Conservation (phyloP, 2,329 filamentous ascomycete genomes). For the Ceratocystis cacaofunesta region DNA sequence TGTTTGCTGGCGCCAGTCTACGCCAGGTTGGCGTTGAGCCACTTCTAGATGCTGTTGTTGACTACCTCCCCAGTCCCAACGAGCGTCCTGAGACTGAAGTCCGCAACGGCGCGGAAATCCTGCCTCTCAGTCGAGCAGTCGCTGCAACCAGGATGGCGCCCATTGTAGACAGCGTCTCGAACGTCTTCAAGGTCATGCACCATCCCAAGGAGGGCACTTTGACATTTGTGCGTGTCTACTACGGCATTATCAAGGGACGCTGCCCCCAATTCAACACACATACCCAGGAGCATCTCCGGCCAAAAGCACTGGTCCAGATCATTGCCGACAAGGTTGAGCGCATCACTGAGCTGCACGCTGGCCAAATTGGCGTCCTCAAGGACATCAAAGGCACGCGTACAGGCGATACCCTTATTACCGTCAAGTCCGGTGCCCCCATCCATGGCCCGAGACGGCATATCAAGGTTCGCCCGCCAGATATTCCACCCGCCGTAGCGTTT, state of each 20-base stretch:
- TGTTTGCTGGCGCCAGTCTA: slow-evolving; percentile 87
- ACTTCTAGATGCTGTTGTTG: slow-evolving; percentile 72
- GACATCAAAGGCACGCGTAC: slow-evolving; percentile 86
- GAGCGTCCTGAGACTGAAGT: slow-evolving; percentile 71
- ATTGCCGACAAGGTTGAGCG: slow-evolving; percentile 80
- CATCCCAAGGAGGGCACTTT: slow-evolving; percentile 74
- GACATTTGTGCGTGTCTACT: slow-evolving; percentile 85
- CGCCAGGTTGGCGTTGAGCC: slow-evolving; percentile 89
- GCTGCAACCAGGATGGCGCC: slow-evolving; percentile 23
- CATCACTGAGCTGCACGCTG: slow-evolving; percentile 61
- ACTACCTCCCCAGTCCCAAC: slow-evolving; percentile 69
- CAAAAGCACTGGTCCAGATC: slow-evolving; percentile 72
- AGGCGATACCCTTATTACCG: slow-evolving; percentile 77
- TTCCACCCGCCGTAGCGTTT: slow-evolving; percentile 91
- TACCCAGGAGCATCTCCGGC: slow-evolving; percentile 61
- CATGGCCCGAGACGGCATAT: slow-evolving; percentile 55
- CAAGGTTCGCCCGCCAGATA: slow-evolving; percentile 73
- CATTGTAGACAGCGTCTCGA: slow-evolving; percentile 34
- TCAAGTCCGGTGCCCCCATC: slow-evolving; percentile 45
- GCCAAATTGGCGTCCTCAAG: slow-evolving; percentile 86
- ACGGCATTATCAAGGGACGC: slow-evolving; percentile 62
- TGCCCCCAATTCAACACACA: slow-evolving; percentile 76
- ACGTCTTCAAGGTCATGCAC: slow-evolving; percentile 89
- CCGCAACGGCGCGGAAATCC: slow-evolving; percentile 44
- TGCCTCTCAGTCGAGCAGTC: slow-evolving; percentile 27